Evolutionary conservation across 1,284 basidiomycete species (phyloP), one percentile per base, ranked within the genome.

Genomic region (Trichosporon sp.): DNA sequence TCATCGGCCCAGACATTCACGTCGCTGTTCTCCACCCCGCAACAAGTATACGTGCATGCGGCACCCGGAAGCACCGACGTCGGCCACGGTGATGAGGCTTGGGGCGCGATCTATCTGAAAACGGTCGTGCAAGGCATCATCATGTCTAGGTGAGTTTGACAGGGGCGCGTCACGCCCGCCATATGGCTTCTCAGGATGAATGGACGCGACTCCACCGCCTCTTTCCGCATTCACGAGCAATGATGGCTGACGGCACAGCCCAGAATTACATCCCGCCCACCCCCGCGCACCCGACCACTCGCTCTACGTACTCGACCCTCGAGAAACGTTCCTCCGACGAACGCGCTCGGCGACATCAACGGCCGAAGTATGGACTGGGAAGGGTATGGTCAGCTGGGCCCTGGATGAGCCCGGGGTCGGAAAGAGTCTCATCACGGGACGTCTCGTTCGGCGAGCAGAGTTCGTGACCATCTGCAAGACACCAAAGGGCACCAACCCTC

Each of bases 51-150:
- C 60, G 78, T 82, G 2, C 80, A 82, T 63, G 56, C 56, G 23
- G 56, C 56, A n/a, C 77, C 79, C 11, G 72, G 66, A 34, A 58
- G 64, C n/a, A 65, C 44, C 58, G 51, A 71, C n/a, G 60, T 65
- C 27, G 73, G 71, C 65, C 72, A 69, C 1, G 72, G 74, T 13
- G 75, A 78, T 12, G 80, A 80, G 62, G 71, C 73, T 8, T 82
- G 80, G 78, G 81, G 81, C 7, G 78, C 77, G 8, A 82, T 81
- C 65, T 78, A 80, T 66, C 75, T 82, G 62, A 82, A 82, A 64
- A 77, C 79, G 18, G 78, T 81, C 0, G 75, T 80, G 2, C 75
- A 77, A 69, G 81, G 81, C n/a, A 75, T 82, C 15, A 53, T 80
- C 32, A 75, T 74, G 70, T 75, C 81, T 15, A 82, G 81, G 81